Evolutionary conservation across 306 rosid species (phyloP).

Genomic region (Hippophae tibetana): DNA sequence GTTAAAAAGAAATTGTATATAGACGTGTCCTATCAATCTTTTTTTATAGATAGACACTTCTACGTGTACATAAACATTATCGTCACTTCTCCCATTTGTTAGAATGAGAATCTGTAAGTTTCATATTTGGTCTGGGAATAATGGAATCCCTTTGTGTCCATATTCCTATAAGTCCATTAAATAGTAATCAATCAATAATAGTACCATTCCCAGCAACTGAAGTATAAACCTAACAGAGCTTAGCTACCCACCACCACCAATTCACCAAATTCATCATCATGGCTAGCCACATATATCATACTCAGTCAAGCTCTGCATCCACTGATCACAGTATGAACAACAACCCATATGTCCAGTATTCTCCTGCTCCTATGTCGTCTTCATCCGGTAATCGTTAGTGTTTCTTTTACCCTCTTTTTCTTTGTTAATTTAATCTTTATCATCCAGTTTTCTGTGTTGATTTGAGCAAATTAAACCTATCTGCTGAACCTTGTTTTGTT

Average conservation of each 20-base stretch:
- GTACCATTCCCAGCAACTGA: neutral
- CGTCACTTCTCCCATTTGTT: too few relatives aligned
- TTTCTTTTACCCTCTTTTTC: constrained; percentile 1
- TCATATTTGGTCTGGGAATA: too few relatives aligned
- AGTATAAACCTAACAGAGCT: neutral
- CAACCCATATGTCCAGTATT: constrained; percentile 37
- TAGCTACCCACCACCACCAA: neutral
- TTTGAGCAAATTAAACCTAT: neutral
- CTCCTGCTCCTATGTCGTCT: constrained; percentile 19
- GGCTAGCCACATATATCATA: constrained; percentile 10
- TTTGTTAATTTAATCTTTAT: neutral
- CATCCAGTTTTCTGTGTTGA: neutral
- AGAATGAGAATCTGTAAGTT: too few relatives aligned
- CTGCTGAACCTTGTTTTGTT: neutral
- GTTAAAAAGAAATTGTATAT: too few relatives aligned
- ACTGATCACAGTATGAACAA: constrained; percentile 2
- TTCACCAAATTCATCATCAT: constrained; percentile 4
- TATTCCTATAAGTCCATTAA: too few relatives aligned
- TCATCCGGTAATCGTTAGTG: constrained; percentile 37
- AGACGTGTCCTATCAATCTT: too few relatives aligned
- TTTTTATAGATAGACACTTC: too few relatives aligned
- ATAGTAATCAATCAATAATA: neutral
- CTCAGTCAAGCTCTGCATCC: neutral
- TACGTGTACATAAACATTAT: too few relatives aligned
- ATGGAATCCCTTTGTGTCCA: too few relatives aligned